Base-by-base conservation (phyloP, 805 yeast species). In the Pichia insulana region DNA sequence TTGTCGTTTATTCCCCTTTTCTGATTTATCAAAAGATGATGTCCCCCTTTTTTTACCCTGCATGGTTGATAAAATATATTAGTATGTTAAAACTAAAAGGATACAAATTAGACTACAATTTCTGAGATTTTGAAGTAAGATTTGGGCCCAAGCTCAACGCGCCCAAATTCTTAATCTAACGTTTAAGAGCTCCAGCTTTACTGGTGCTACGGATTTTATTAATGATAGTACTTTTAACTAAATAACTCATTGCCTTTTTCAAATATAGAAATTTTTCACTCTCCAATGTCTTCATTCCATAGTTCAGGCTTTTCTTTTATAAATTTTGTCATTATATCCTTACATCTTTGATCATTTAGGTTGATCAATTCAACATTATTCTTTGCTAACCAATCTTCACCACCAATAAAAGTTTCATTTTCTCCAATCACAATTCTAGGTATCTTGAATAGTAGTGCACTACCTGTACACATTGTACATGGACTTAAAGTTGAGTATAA, bases 391-490 rank as follows among this genome's bases (percentile, higher is more conserved):
- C 78, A 78, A 34, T 79, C 83, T 59, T 90, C 97, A 22, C 85
- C 95, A 11, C 97, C 96, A 28, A 71, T 51, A 53, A 83, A 90
- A 26, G 82, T 90, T 42, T 65, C 74, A 63, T 88, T 88, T 59
- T 90, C 98, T 26, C 96, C 96, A 61, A 88, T 54, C 0, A 90
- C 97, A 34, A 86, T 82, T 49, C 97, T 72, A 54, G 81, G 80
- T 51, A 90, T 73, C 33, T 95, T 96, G 64, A 88, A 90, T 71
- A 90, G 69, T 40, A 90, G 56, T 49, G 90, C 83, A 6, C 97
- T 95, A 17, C 97, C 97, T 4, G 92, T 76, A 61, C 97, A 90
- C 97, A 90, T 90, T 51, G 80, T 73, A 61, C 97, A 90, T 3
- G 97, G 97, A 7, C 95, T 84, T 50, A 90, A 67, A 0, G 96